phyloP scores from a whole-genome alignment of 164 flowering plant species.

The Santalum album region DNA sequence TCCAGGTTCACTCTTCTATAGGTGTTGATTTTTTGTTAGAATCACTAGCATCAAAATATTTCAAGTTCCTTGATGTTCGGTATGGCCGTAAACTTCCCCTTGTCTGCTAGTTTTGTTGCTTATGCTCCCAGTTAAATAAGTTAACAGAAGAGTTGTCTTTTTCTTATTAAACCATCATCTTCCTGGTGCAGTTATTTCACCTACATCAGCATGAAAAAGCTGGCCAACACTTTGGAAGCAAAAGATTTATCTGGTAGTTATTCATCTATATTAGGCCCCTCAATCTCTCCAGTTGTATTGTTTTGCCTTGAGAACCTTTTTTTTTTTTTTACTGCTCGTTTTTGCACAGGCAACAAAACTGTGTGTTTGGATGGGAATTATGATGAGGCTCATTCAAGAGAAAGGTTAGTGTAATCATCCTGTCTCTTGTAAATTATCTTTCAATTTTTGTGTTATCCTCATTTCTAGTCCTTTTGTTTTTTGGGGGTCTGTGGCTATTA shows the following conservation, averaged over 20 bases:
- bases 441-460: no score
- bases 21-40: slow-evolving; percentile 35
- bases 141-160: background rate
- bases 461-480: no score
- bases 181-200: slow-evolving; percentile 66
- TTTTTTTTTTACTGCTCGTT: no score
- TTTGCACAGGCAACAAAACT: slow-evolving; percentile 7
- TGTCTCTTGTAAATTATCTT: no score
- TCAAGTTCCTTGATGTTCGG: slow-evolving; percentile 82
- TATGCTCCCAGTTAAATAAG: background rate
- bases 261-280: no score
- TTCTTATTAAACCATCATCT: background rate
- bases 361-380: slow-evolving; percentile 3
- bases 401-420: slow-evolving; percentile 51
- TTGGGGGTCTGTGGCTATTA: no score
- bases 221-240: slow-evolving; percentile 36
- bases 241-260: slow-evolving; percentile 30
- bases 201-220: slow-evolving; percentile 57
- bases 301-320: no score
- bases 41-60: slow-evolving; percentile 55
- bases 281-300: no score
- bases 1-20: slow-evolving; percentile 54
- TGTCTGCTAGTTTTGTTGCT: background rate
- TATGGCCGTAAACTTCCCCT: slow-evolving; percentile 18
- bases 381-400: slow-evolving; percentile 16